Conservation (phyloP, 768 basidiomycete species). For the Tricholoma terreum region DNA sequence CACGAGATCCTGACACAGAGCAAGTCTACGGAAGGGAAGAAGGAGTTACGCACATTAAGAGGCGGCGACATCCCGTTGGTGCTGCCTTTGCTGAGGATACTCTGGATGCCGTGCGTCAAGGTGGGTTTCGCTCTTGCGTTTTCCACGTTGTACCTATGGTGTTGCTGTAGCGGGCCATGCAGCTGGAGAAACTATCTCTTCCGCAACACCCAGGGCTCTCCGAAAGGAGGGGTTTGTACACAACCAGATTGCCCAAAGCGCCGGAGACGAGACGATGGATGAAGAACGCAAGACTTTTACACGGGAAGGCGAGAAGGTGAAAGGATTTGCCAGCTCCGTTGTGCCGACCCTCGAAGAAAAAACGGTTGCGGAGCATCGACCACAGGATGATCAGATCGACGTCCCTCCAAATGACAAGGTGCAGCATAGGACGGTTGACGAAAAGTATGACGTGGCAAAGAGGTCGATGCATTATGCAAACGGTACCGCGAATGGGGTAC, state of each 20-base stretch:
- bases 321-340: constrained; percentile 58
- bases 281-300: constrained; percentile 53
- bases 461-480: constrained; percentile 2
- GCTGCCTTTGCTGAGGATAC: constrained; percentile 35
- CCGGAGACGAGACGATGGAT: constrained; percentile 40
- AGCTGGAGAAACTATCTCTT: constrained; percentile 35
- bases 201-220: constrained; percentile 31
- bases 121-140: constrained; percentile 29
- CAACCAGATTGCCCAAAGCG: constrained; percentile 34
- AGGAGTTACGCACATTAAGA: constrained; percentile 42
- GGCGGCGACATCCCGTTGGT: constrained; percentile 30
- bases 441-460: constrained; percentile 3
- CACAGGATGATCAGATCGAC: constrained; percentile 29
- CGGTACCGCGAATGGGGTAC: constrained; percentile 6
- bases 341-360: constrained; percentile 74
- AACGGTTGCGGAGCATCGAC: constrained; percentile 47
- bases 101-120: constrained; percentile 44
- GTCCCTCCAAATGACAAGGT: not conserved
- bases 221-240: constrained; percentile 44
- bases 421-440: constrained; percentile 6
- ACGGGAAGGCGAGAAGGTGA: constrained; percentile 45
- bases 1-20: constrained; percentile 74
- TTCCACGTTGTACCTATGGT: not conserved
- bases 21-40: constrained; percentile 48
- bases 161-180: constrained; percentile 37